Percentiles rank a stretch among this genome's conserved stretches.
Conservation (phyloP, 164 flowering plant genomes). For the Sedum album region DNA sequence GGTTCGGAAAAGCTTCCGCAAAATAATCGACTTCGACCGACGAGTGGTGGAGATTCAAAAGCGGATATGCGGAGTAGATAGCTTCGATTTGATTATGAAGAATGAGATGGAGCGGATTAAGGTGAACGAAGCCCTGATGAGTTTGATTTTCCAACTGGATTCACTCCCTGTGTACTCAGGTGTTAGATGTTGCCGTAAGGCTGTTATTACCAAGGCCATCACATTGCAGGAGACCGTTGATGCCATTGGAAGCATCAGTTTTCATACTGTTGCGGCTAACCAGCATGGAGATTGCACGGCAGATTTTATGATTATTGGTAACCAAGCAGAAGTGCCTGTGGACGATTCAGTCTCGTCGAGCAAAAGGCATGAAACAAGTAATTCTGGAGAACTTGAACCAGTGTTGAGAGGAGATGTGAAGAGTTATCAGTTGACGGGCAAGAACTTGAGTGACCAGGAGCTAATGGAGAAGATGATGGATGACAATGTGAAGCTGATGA, state of each 20-base stretch:
- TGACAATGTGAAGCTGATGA: constrained; percentile 48
- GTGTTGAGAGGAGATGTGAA: not conserved
- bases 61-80: no score
- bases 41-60: no score
- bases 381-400: not conserved
- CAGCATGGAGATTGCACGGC: not conserved
- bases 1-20: no score
- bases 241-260: constrained; percentile 16
- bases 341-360: not conserved
- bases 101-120: no score
- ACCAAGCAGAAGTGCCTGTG: not conserved
- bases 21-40: no score
- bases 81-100: no score
- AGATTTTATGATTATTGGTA: not conserved
- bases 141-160: no score
- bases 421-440: constrained; percentile 1
- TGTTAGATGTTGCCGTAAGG: constrained; percentile 52
- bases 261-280: not conserved
- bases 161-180: constrained; percentile 40
- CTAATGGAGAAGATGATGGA: constrained; percentile 40
- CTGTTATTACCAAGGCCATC: constrained; percentile 46
- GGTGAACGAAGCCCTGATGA: no score
- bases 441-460: constrained; percentile 14
- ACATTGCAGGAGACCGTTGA: constrained; percentile 57
- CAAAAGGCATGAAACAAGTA: not conserved